Conservation (phyloP, 1,284 basidiomycete species). For the Boletus mariae region DNA sequence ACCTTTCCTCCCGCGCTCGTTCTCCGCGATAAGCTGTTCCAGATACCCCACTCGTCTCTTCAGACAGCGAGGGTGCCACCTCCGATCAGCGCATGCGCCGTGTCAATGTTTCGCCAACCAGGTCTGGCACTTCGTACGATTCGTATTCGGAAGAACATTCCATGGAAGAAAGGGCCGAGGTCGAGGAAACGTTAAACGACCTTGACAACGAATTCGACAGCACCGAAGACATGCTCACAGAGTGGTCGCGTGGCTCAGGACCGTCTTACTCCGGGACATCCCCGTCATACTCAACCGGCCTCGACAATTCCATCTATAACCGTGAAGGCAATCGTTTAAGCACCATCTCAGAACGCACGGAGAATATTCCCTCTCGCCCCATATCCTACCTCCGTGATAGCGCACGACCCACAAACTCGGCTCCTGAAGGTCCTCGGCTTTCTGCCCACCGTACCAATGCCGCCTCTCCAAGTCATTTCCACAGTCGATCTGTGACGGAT, state of each 20-base stretch:
- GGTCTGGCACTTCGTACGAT: constrained; percentile 33
- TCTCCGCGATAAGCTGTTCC: constrained; percentile 1
- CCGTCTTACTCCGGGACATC: constrained; percentile 39
- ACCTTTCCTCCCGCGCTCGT: background rate
- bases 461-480: constrained; percentile 26
- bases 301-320: constrained; percentile 36
- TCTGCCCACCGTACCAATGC: constrained; percentile 32
- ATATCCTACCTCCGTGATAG: constrained; percentile 36
- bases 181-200: constrained; percentile 61
- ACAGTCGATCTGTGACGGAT: constrained; percentile 28
- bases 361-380: constrained; percentile 46
- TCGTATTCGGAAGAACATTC: constrained; percentile 45
- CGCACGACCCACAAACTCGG: constrained; percentile 33
- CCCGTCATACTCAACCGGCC: constrained; percentile 30
- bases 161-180: constrained; percentile 48
- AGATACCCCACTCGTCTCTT: constrained; percentile 36
- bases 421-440: constrained; percentile 41
- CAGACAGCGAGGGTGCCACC: constrained; percentile 38
- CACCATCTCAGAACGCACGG: constrained; percentile 58
- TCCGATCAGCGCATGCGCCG: constrained; percentile 40
- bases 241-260: constrained; percentile 46
- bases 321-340: constrained; percentile 46
- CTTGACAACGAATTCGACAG: constrained; percentile 63
- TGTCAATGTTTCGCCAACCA: constrained; percentile 39
- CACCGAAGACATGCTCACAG: constrained; percentile 55